phyloP scores from a whole-genome alignment of 345 rosid species.

The Stellera chamaejasme region DNA sequence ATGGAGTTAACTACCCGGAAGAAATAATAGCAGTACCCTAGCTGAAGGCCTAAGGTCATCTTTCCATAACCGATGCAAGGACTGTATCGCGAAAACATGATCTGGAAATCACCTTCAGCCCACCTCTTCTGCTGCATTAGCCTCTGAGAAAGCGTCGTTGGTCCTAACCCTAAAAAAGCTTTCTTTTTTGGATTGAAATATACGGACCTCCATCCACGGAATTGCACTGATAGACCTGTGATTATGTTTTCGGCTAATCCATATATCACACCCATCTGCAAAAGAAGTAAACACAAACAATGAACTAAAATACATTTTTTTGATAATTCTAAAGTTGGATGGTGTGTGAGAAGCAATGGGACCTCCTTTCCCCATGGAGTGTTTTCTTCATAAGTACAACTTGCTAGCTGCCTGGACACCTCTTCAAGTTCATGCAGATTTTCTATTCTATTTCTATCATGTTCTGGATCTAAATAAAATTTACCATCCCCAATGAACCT shows the following conservation, averaged over 20 bases:
- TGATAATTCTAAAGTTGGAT: neutral
- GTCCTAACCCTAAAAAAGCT: slow-evolving; percentile 49
- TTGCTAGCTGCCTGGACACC: slow-evolving; percentile 44
- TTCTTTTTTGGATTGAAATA: slow-evolving; percentile 42
- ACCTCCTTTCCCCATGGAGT: slow-evolving; percentile 76
- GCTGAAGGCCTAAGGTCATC: slow-evolving; percentile 36
- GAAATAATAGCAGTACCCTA: slow-evolving; percentile 33
- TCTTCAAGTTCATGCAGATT: slow-evolving; percentile 18
- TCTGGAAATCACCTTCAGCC: slow-evolving; percentile 67
- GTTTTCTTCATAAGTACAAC: slow-evolving; percentile 39
- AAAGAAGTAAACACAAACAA: slow-evolving; percentile 3
- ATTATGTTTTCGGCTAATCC: slow-evolving; percentile 76
- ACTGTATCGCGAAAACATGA: slow-evolving; percentile 46
- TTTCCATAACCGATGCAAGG: slow-evolving; percentile 50
- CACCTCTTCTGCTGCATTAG: slow-evolving; percentile 73
- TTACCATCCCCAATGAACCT: slow-evolving; percentile 9
- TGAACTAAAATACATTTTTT: neutral
- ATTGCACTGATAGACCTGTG: slow-evolving; percentile 57
- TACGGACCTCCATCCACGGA: slow-evolving; percentile 63
- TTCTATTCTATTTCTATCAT: slow-evolving; percentile 6
- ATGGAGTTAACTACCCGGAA: slow-evolving; percentile 56
- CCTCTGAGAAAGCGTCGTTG: slow-evolving; percentile 49
- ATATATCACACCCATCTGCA: slow-evolving; percentile 61
- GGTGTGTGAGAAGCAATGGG: neutral
- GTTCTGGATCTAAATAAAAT: slow-evolving; percentile 19